phyloP scores from a whole-genome alignment of 257 asterid species.

The Fraxinus pennsylvanica region DNA sequence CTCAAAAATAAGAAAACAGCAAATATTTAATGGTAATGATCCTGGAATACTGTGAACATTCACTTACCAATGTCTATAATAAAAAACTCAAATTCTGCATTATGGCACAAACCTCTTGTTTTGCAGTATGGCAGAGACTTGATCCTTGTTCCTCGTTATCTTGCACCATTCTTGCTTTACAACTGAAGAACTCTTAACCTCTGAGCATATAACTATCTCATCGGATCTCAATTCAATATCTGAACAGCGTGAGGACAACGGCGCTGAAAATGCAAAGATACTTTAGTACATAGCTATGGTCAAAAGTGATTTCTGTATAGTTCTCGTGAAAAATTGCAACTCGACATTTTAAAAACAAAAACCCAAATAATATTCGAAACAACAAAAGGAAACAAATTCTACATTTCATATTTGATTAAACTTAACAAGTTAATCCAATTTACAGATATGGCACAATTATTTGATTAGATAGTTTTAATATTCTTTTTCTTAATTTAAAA shows the following conservation, averaged over 20 bases:
- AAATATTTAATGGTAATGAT: not conserved
- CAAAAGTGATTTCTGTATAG: not conserved
- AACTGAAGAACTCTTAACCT: constrained; percentile 41
- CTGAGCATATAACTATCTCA: constrained; percentile 58
- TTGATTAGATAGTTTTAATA: not conserved
- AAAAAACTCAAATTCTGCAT: not conserved
- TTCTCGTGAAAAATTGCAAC: not conserved
- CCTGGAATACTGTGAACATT: not conserved
- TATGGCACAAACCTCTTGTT: constrained; percentile 54
- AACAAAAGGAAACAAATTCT: constrained; percentile 5
- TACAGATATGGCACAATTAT: constrained; percentile 16
- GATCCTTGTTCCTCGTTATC: constrained; percentile 74
- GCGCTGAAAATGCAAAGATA: constrained; percentile 50
- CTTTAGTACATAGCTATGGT: not conserved
- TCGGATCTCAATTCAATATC: constrained; percentile 65
- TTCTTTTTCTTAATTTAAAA: not conserved
- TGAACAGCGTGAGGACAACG: constrained; percentile 50
- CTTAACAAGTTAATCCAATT: not conserved
- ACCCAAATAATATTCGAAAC: constrained; percentile 12
- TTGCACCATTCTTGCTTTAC: constrained; percentile 80
- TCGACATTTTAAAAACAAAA: not conserved
- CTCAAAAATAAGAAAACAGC: not conserved
- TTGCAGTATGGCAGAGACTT: constrained; percentile 59
- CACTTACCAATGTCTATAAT: not conserved
- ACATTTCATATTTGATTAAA: not conserved